phyloP scores from a whole-genome alignment of 176 grass and related monocot genomes.

The Eragrostis curvula region DNA sequence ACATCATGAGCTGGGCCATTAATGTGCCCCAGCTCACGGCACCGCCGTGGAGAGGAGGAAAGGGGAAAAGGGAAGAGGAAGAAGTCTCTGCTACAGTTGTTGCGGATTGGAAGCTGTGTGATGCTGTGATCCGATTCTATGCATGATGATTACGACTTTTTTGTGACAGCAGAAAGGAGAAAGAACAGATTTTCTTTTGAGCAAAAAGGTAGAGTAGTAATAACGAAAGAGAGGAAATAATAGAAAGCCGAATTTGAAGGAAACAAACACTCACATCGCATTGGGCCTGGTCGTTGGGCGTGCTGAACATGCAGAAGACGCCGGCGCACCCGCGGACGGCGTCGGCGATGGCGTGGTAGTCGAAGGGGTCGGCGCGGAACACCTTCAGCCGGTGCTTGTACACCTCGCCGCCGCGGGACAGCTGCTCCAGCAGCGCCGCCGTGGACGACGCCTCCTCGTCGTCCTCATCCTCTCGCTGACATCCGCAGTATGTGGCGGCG shows the following conservation, averaged over 20 bases:
- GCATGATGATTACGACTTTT: no score
- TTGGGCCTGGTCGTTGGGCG: slow-evolving; percentile 50
- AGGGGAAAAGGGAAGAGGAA: no score
- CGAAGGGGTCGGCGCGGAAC: slow-evolving; percentile 79
- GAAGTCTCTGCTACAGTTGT: no score
- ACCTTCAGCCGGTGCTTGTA: slow-evolving; percentile 58
- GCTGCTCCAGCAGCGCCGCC: background rate
- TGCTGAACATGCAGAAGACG: slow-evolving; percentile 91
- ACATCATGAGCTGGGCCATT: no score
- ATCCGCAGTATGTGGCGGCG: slow-evolving; percentile 55
- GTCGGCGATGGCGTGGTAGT: slow-evolving; percentile 94
- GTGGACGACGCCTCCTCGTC: background rate
- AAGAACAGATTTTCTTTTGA: no score
- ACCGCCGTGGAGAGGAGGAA: no score
- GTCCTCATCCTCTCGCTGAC: background rate
- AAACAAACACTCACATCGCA: slow-evolving; percentile 58
- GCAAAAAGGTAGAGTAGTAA: no score
- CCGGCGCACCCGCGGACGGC: slow-evolving; percentile 80
- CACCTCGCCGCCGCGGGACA: slow-evolving; percentile 3
- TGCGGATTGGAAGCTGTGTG: no score
- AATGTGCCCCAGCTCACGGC: no score
- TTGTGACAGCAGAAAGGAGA: no score
- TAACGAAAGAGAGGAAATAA: rapidly evolving
- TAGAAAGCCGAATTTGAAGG: no score
- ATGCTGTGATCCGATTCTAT: no score